Base-by-base conservation (phyloP, 306 rosid species). In the Gastrolobium bilobum region DNA sequence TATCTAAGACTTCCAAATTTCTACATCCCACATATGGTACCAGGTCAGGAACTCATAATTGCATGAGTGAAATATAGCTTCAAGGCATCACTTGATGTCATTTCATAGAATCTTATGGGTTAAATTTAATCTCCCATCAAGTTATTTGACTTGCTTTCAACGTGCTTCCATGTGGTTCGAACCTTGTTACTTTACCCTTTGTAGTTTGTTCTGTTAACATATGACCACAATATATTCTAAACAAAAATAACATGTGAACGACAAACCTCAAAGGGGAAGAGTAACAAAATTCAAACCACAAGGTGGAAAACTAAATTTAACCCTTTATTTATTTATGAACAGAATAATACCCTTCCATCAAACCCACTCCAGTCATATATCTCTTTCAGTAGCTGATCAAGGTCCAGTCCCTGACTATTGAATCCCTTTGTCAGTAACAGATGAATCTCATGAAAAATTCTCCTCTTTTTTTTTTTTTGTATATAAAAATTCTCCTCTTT, bases 371-470 rank as follows among this genome's bases (percentile, higher is more conserved):
- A 44, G 7, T 4, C 29, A 47, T 47, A 48, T 35, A 33, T 34
- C 13, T 44, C 51, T 5, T 31, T 26, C 58, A 47, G 43, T 11
- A 26, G 29, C 14, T 15, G 13, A 8, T 10, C 14, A 68, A 46
- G 43, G 13, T 68, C 43, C 35, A 50, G 31, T 63, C 30, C 68
- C 13, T 7, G 11, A 20, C 33, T 50, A 11, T 10, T 20, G 76
- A 54, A 68, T 50, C 63, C 64, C 64, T n/a, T 30, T 38, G 38
- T 66, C 69, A 57, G 4, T 67, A 44, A 78, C 60, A 35, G 39
- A 34, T 10, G 51, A 68, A 68, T 20, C 42, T 6, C 54, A 70
- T 20, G 4, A 78, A 57, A 53, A 50, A 2, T 11, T 71, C 66
- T 38, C 7, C 29, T 47, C 26, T 11, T 5, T 42, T 20, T 20